Conservation (phyloP, 176 grass and related monocot species). For the Coix lacrymajobi region DNA sequence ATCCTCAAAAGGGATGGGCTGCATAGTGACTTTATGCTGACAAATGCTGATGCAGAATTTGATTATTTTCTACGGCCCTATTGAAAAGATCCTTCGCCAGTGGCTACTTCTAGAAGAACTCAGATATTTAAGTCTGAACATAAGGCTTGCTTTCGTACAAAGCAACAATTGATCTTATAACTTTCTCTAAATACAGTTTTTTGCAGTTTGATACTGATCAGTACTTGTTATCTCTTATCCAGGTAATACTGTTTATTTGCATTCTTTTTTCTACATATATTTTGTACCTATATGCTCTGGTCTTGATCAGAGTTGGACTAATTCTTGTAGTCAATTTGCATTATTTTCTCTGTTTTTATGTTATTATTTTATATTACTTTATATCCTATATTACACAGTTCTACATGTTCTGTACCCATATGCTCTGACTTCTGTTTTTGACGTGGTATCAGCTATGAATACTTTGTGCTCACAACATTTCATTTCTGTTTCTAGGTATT, state of each 20-base stretch:
- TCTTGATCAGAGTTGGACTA: conserved; percentile 6
- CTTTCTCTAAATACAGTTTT: conserved; percentile 74
- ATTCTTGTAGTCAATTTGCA: conserved; percentile 12
- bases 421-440: neutral
- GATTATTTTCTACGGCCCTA: conserved; percentile 57
- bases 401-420: neutral
- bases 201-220: conserved; percentile 65
- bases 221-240: conserved; percentile 76
- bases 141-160: conserved; percentile 65
- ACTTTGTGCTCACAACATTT: neutral
- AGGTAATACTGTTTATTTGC: conserved; percentile 61
- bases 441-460: neutral
- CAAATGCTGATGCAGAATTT: conserved; percentile 64
- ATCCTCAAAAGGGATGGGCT: conserved; percentile 11
- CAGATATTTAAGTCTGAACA: conserved; percentile 40
- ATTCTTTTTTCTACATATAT: conserved; percentile 6
- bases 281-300: neutral
- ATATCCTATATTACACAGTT: neutral
- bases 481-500: neutral
- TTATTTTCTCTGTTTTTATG: neutral
- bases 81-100: conserved; percentile 76
- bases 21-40: conserved; percentile 24
- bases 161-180: conserved; percentile 60
- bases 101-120: conserved; percentile 45
- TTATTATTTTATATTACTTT: neutral